Base-by-base conservation (phyloP, 495 filamentous ascomycete species). In the Parachaetomium inaequale region DNA sequence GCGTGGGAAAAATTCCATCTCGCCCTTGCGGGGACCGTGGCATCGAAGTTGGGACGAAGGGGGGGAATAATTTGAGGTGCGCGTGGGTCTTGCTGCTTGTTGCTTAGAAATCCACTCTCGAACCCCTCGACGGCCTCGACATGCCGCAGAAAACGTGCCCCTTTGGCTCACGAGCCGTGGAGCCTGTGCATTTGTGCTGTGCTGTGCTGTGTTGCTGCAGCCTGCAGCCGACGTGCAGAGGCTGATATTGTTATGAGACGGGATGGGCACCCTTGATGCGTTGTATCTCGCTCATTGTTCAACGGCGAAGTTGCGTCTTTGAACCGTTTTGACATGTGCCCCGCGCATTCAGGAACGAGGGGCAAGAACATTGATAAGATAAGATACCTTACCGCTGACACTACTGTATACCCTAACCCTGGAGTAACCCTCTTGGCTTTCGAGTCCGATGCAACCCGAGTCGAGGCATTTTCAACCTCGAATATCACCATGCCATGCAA, bases 71-170 rank as follows among this genome's bases (percentile, higher is more conserved):
- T 28, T n/a, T 3, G 14, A 29, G 1, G 17, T 14, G 49, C 14
- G 23, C 45, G 45, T 49, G 45, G 45, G 28, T 17, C 47, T 26
- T 14, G 11, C 8, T 40, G 21, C 31, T 31, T 7, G 17, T 12
- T 54, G 49, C 17, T 61, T 61, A 61, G 50, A 54, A 55, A 61
- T 61, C 51, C 49, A 54, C 14, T 45, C 36, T 21, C 1, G 8
- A 60, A 52, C 38, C 45, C 29, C 12, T 45, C n/a, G 23, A 17
- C 6, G 7, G 26, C 19, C 19, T 25, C 11, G 19, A 31, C 50
- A 55, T 23, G 50, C 59, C 50, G 51, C 59, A 38, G 51, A 61
- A 61, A 61, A 61, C 59, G 59, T 61, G 59, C 59, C 26, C n/a
- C 3, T 43, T 23, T 12, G 15, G 51, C 45, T 17, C n/a, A n/a